These are phyloP conservation scores for Aspergillus fijiensis DNA, from an alignment of 2,329 filamentous ascomycete species.

Conservation along the genomic window DNA sequence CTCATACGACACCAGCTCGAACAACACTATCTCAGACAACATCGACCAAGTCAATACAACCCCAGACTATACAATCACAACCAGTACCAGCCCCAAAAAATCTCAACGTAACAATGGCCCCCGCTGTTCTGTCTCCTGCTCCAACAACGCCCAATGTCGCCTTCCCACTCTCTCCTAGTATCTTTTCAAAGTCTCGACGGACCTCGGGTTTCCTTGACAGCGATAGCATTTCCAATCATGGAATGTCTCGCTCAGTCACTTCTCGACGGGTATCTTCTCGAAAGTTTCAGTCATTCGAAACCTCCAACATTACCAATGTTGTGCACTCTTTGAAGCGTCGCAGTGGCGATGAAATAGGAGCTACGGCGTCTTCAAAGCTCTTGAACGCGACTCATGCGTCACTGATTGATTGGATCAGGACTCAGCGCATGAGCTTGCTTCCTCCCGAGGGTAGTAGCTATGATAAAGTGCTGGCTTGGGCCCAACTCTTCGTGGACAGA, in stretches of 20 bases:
- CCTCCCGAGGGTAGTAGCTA: conserved; percentile 44
- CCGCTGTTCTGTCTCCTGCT: background rate
- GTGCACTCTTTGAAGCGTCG: conserved; percentile 16
- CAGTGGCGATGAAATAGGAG: conserved; percentile 16
- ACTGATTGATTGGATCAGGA: conserved; percentile 38
- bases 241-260: conserved; percentile 10
- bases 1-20: too few relatives aligned
- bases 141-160: background rate
- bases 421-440: conserved; percentile 40
- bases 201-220: conserved; percentile 8
- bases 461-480: conserved; percentile 44
- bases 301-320: conserved; percentile 15
- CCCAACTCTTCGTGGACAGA: conserved; percentile 40
- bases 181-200: conserved; percentile 1
- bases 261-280: conserved; percentile 12
- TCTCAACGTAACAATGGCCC: background rate
- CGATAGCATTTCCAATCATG: conserved; percentile 10
- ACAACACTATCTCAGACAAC: background rate
- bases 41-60: background rate
- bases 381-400: conserved; percentile 13
- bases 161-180: conserved; percentile 9
- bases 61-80: background rate
- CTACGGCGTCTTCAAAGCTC: conserved; percentile 11
- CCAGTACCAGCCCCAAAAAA: background rate
- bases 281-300: conserved; percentile 11